phyloP scores from a whole-genome alignment of 352 stramenopile species.

The Globisporangium nagaii region DNA sequence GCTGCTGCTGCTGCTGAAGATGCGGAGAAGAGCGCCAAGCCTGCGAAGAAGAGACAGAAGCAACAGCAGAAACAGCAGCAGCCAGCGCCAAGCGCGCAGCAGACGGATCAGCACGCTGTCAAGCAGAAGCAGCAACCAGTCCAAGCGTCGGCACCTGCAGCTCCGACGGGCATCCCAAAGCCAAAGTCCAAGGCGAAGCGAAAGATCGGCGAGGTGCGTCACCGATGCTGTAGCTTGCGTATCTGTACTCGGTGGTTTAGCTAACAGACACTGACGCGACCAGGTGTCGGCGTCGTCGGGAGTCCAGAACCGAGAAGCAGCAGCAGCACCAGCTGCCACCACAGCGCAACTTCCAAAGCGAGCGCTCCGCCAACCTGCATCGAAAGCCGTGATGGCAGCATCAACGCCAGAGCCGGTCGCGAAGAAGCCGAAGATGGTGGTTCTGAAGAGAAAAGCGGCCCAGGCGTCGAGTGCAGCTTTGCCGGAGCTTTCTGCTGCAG shows the following conservation, averaged over 20 bases:
- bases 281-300: no score
- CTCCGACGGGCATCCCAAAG: neutral
- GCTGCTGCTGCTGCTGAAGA: neutral
- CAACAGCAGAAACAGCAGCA: neutral
- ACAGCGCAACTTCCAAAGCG: neutral
- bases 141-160: neutral
- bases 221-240: neutral
- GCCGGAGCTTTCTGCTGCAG: neutral
- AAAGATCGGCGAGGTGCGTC: neutral
- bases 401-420: neutral
- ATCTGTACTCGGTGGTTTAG: no score
- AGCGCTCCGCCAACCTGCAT: neutral
- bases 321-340: neutral
- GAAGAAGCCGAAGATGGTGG: slow-evolving; percentile 1
- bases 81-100: no score
- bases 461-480: neutral
- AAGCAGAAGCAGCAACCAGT: neutral
- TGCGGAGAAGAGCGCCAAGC: neutral
- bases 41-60: slow-evolving; percentile 2
- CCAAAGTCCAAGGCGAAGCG: slow-evolving; percentile 1
- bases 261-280: no score
- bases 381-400: neutral
- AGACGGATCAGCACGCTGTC: no score
- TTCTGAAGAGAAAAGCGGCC: neutral
- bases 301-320: no score